A percentile compares a stretch with the other conserved stretches of the same genome.
Evolutionary conservation across 805 yeast species (phyloP).

Genomic region (Kodamaea kaohsiungensis): DNA sequence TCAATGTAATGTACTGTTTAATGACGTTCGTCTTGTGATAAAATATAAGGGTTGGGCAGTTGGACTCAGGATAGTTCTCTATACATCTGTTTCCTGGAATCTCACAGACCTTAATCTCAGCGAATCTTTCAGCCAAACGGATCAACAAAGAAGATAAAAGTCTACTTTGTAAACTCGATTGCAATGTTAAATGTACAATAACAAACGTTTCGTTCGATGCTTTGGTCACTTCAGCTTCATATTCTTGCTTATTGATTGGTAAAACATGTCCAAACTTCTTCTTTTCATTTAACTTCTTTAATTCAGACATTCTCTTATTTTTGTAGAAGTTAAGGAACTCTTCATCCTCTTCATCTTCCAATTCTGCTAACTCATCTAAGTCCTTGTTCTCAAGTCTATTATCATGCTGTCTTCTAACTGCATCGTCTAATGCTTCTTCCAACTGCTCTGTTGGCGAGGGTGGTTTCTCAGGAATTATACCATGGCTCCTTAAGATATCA

Average conservation of each 20-base stretch:
- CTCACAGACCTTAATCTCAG: slow-evolving; percentile 87
- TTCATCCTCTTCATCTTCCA: slow-evolving; percentile 93
- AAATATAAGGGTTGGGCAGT: slow-evolving; percentile 87
- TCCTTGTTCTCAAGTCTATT: slow-evolving; percentile 77
- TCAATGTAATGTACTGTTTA: slow-evolving; percentile 78
- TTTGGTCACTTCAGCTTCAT: slow-evolving; percentile 79
- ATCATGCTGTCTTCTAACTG: slow-evolving; percentile 74
- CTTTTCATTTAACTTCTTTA: slow-evolving; percentile 57
- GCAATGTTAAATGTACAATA: slow-evolving; percentile 72
- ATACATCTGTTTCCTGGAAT: slow-evolving; percentile 90
- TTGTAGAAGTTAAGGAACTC: slow-evolving; percentile 82
- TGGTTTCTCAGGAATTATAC: slow-evolving; percentile 89
- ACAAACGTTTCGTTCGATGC: slow-evolving; percentile 72
- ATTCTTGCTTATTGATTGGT: slow-evolving; percentile 85
- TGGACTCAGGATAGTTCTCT: slow-evolving; percentile 85
- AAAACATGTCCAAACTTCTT: slow-evolving; percentile 72
- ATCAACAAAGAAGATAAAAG: slow-evolving; percentile 60
- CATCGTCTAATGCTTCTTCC: slow-evolving; percentile 87
- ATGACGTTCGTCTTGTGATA: slow-evolving; percentile 78
- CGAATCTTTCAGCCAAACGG: slow-evolving; percentile 63
- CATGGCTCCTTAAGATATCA: slow-evolving; percentile 86
- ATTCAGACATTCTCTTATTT: slow-evolving; percentile 72
- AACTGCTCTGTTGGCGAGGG: slow-evolving; percentile 85
- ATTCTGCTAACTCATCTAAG: slow-evolving; percentile 77
- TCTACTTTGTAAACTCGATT: slow-evolving; percentile 71